Evolutionary conservation across 306 rosid genomes (phyloP).

Genomic region (Chamaecrista fasciculata): DNA sequence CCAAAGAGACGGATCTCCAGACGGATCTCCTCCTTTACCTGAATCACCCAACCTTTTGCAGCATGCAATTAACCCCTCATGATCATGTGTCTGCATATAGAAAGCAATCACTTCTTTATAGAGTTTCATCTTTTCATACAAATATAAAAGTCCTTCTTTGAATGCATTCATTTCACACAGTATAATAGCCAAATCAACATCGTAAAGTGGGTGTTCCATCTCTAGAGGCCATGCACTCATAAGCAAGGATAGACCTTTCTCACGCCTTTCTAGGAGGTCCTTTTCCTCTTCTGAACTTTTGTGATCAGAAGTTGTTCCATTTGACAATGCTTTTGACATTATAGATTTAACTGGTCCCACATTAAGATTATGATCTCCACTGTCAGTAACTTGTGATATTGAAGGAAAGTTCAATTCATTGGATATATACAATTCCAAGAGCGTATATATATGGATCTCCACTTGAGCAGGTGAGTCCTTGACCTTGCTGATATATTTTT

Average conservation of each 20-base stretch:
- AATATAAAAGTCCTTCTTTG: conserved; percentile 76
- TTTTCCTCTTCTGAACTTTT: conserved; percentile 46
- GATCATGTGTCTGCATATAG: conserved; percentile 96
- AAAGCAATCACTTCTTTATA: conserved; percentile 94
- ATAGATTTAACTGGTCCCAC: conserved; percentile 36
- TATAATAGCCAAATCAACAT: too few species aligned
- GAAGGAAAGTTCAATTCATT: conserved; percentile 81
- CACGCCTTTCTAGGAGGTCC: conserved; percentile 53
- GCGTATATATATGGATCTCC: conserved; percentile 94
- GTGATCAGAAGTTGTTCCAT: conserved; percentile 48
- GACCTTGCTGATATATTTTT: conserved; percentile 79
- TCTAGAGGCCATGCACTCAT: conserved; percentile 82
- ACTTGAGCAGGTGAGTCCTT: conserved; percentile 96
- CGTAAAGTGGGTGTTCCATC: conserved; percentile 80
- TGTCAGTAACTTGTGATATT: conserved; percentile 51
- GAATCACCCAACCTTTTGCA: conserved; percentile 93
- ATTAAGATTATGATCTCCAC: conserved; percentile 40
- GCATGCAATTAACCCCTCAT: conserved; percentile 84
- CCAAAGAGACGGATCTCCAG: too few species aligned
- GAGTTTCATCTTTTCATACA: conserved; percentile 96
- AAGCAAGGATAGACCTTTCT: conserved; percentile 71
- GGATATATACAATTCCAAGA: conserved; percentile 89
- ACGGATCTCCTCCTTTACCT: conserved; percentile 86
- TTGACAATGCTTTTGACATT: conserved; percentile 40
- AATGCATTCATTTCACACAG: conserved; percentile 92